Evolutionary conservation across 805 yeast genomes (phyloP), one percentile per base, ranked within the genome.

Genomic region (Ogataea populi-albae): DNA sequence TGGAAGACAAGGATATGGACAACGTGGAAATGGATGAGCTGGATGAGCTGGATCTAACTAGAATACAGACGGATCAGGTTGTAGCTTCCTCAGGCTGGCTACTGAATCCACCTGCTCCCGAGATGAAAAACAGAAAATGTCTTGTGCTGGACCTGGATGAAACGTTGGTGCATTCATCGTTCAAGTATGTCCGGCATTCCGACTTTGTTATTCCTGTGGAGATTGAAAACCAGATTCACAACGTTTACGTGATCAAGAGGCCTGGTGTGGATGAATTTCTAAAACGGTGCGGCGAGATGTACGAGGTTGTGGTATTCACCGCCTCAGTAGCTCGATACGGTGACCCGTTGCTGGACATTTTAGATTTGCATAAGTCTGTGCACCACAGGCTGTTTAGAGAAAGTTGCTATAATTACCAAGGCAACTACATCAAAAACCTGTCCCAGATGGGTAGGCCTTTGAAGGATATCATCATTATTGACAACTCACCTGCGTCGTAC

Each of bases 131-230:
- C 37, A 80, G 84, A 40, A 93, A 93, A 61, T 89, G 97, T 61
- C 71, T 93, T 22, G 85, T 93, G 10, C 69, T 93, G 36, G 99
- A 93, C 62, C 67, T 93, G 45, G 98, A 93, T 62, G 98, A 93
- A 62, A 93, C 98, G 3, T 73, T 93, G 40, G 98, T 93, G 21
- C 99, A 93, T 61, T 86, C 96, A 2, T 82, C 95, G 5, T 93
- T 93, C 69, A 89, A 91, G 61, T 87, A 82, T 59, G 73, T 93
- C 38, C 77, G 94, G 41, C 83, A 88, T 29, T 95, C 96, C 1
- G 99, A 93, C 64, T 93, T 93, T 64, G 94, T 94, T 30, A 86
- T 93, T 32, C 98, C 98, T 11, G 98, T 93, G 35, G 98, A 91
- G 59, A 91, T 93, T 45, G 98, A 93, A 52, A 81, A 81, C 51